Base-by-base conservation (phyloP, 176 grass and related monocot species). In the Aegilops bicornis region DNA sequence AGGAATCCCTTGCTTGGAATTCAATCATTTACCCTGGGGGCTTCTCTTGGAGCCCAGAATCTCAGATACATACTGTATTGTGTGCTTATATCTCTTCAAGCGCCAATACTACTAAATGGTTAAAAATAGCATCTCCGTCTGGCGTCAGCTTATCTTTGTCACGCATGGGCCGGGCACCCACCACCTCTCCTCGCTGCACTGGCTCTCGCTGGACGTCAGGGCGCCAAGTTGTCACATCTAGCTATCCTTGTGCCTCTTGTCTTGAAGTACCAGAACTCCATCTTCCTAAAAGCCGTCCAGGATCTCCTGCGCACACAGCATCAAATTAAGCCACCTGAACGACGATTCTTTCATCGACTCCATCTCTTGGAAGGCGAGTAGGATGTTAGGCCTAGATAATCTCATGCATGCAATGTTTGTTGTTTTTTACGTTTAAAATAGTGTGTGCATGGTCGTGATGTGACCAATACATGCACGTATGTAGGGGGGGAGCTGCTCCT, bases 211-310 rank as follows among this genome's bases (percentile, higher is more conserved):
- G 1, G 81, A 67, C 45, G 17, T 71, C 87, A 85, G 23, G 89
- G 35, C 6, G 37, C 69, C 82, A 69, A 82, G 16, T 69, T 73
- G 39, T 32, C 74, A 80, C 80, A 36, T 0, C 35, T 36, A 58
- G 29, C 82, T 76, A 0, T 87, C 84, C 70, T 76, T 78, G 68
- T 67, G 78, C 13, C 31, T 73, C 59, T 91, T 92, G 87, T 94
- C 88, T 88, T 91, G 6, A 92, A 64, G 83, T 95, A 98, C 93
- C 90, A 95, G 83, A 98, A 95, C 72, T 95, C 96, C 1, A 91
- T 95, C 79, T 94, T 92, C 93, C n/a, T 92, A 88, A 67, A 95
- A 95, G 62, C 88, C 86, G 36, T 95, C 93, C 76, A 98, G 77
- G n/a, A 83, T 92, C 37, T 93, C 91, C 93, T 95, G 95, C 70